Evolutionary conservation across 163 green algal species (phyloP).

Genomic region (Chlorella variabilis): DNA sequence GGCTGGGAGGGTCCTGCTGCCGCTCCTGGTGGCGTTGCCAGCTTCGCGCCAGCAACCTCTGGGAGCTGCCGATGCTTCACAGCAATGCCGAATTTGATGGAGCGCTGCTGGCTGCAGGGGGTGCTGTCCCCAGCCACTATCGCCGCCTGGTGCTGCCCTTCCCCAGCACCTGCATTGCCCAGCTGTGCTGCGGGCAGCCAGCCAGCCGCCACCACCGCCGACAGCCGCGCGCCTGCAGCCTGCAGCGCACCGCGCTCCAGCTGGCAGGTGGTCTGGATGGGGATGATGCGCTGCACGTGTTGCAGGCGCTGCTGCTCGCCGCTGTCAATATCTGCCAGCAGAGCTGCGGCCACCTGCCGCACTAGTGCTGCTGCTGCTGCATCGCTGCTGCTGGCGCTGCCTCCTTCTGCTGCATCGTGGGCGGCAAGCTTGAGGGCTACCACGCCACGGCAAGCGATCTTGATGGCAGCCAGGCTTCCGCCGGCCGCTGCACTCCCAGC

Average conservation of each 20-base stretch:
- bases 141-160: too few species aligned
- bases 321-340: slow-evolving; percentile 17
- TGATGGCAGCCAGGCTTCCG: slow-evolving; percentile 15
- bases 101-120: background rate
- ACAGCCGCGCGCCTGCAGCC: slow-evolving; percentile 3
- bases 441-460: slow-evolving; percentile 19
- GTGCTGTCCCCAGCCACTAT: background rate
- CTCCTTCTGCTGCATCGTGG: background rate
- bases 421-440: slow-evolving; percentile 14
- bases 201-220: background rate
- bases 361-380: background rate
- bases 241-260: background rate
- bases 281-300: slow-evolving; percentile 24
- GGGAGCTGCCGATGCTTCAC: slow-evolving; percentile 17
- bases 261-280: slow-evolving; percentile 2
- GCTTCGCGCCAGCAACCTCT: background rate
- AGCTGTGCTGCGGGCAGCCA: background rate
- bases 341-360: background rate
- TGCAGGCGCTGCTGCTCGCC: slow-evolving; percentile 8
- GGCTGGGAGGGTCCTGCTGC: background rate
- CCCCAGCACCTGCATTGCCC: background rate
- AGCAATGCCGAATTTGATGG: slow-evolving; percentile 13
- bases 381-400: background rate
- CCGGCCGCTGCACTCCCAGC: too few species aligned
- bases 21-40: background rate